Conservation (phyloP, 164 flowering plant species). For the Santalum album region DNA sequence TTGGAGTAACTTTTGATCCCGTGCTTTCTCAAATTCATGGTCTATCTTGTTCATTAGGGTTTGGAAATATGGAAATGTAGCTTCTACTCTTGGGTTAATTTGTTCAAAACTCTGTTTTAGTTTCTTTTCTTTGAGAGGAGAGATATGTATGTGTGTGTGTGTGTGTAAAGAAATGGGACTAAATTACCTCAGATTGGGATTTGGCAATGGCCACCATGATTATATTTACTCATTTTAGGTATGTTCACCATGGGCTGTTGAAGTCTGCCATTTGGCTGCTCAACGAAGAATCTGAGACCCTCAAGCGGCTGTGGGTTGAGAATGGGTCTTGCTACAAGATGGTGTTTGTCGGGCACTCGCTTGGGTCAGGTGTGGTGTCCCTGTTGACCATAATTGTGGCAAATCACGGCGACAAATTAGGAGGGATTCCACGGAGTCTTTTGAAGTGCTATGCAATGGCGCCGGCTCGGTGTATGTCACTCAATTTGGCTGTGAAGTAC, state of each 20-base stretch:
- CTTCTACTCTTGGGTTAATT: too few relatives aligned
- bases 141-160: too few relatives aligned
- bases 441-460: constrained; percentile 67
- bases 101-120: too few relatives aligned
- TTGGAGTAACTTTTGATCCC: too few relatives aligned
- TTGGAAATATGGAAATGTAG: too few relatives aligned
- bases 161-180: too few relatives aligned
- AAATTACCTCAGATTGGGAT: too few relatives aligned
- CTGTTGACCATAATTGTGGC: constrained; percentile 52
- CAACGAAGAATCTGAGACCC: constrained; percentile 47
- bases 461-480: constrained; percentile 92
- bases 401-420: constrained; percentile 46
- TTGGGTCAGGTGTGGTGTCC: constrained; percentile 85
- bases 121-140: too few relatives aligned
- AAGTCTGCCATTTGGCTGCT: constrained; percentile 75
- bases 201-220: too few relatives aligned
- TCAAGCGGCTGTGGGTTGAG: constrained; percentile 45
- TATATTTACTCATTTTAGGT: too few relatives aligned
- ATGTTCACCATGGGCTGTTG: constrained; percentile 71
- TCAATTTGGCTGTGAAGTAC: constrained; percentile 85
- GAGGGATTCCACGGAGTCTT: constrained; percentile 46
- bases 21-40: too few relatives aligned
- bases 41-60: too few relatives aligned
- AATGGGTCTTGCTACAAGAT: constrained; percentile 38
- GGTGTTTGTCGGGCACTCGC: constrained; percentile 72